Base-by-base conservation (phyloP, 352 stramenopile species). In the Vaucheria bursata region DNA sequence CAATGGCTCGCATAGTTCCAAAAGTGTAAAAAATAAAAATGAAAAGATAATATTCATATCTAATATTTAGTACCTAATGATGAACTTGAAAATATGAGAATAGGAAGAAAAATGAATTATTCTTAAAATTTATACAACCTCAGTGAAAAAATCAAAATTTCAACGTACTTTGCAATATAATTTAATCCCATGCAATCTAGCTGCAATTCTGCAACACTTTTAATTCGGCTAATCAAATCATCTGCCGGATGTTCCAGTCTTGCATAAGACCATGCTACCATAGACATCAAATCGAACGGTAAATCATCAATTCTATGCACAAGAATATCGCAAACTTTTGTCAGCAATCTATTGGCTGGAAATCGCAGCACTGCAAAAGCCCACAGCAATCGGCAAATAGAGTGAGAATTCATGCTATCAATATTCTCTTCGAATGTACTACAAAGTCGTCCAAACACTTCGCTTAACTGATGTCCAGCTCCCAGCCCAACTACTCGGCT, bases 211-310 rank as follows among this genome's bases (percentile, higher is more conserved):
- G 64, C 64, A 50, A 66, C 35, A 7, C 75, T 77, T 12, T 77
- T 70, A 67, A 80, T 50, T 38, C 75, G 37, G 39, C 76, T 70
- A 67, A 80, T 80, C n/a, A 80, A 70, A 67, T 80, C 75, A 1
- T 65, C 64, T 12, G 75, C 72, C 4, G 75, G 75, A 52, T 80
- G 39, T 7, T 50, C 40, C 37, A 80, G 72, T 49, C 67, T 72
- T 1, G 66, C 75, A 70, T 80, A 75, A 8, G 67, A 67, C 75
- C 75, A 80, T 36, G 45, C 75, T 34, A 80, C 67, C 8, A 35
- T 45, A 33, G 75, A 45, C 65, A 80, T 35, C 32, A 70, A 77
- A 34, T 67, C 64, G 8, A 68, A 70, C 65, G 75, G 53, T 32
- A 80, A 29, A 31, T 78, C 66, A 40, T 79, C 67, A 45, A 80